Evolutionary conservation across 148 eudicot species (phyloP).

Genomic region (Fagopyrum esculentum): DNA sequence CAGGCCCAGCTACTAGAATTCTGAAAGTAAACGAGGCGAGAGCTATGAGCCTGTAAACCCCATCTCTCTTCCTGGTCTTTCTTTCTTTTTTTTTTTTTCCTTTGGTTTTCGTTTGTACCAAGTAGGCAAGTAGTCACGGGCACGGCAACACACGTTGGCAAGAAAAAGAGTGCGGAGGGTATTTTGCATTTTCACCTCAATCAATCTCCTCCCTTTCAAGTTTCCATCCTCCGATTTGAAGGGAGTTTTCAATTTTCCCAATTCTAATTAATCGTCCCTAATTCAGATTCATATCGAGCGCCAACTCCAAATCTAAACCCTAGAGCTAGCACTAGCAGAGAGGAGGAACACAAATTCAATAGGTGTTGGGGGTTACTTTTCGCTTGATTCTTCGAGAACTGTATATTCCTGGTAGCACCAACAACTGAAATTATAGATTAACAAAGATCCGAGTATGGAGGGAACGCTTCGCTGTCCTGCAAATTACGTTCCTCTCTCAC

Average conservation of each 20-base stretch:
- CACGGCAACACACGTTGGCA: background rate
- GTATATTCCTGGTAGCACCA: background rate
- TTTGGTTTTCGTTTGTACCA: too few species aligned
- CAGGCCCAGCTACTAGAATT: too few species aligned
- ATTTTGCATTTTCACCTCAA: background rate
- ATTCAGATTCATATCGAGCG: constrained; percentile 1
- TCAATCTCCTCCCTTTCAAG: background rate
- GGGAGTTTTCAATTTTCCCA: constrained; percentile 11
- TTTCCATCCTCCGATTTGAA: constrained; percentile 13
- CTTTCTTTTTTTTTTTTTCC: too few species aligned
- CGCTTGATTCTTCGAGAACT: background rate
- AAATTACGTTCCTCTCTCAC: constrained; percentile 33
- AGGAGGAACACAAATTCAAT: background rate
- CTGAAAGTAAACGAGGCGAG: too few species aligned
- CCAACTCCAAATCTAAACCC: constrained; percentile 3
- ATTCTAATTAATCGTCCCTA: background rate
- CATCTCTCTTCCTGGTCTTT: too few species aligned
- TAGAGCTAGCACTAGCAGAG: background rate
- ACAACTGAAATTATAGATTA: background rate
- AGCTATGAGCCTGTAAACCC: too few species aligned
- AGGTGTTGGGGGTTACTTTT: background rate
- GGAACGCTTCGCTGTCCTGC: constrained; percentile 30
- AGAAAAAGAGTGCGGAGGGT: background rate
- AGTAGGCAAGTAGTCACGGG: background rate
- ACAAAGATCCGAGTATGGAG: constrained; percentile 19